A percentile compares a stretch with the other conserved stretches of the same genome.
phyloP scores from a whole-genome alignment of 768 basidiomycete species.

The Suillus spraguei region DNA sequence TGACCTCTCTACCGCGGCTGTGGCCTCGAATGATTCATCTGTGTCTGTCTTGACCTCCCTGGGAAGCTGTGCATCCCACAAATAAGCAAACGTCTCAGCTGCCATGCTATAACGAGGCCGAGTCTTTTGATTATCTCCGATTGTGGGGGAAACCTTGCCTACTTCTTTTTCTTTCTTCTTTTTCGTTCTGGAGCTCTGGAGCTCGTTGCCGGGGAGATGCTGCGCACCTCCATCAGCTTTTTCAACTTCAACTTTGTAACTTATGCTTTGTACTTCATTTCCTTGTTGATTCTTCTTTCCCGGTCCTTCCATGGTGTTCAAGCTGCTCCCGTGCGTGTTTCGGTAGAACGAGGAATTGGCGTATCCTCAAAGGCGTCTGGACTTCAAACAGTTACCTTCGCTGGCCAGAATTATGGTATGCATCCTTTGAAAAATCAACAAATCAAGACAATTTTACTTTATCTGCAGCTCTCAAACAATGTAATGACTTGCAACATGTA shows the following conservation, averaged over 20 bases:
- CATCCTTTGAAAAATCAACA: background rate
- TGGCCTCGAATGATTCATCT: background rate
- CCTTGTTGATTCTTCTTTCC: conserved; percentile 2
- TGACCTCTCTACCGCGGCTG: background rate
- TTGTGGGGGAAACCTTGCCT: background rate
- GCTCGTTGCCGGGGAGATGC: conserved; percentile 18
- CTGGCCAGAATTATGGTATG: background rate
- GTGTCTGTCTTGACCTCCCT: background rate
- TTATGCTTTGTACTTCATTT: background rate
- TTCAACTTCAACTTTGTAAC: background rate
- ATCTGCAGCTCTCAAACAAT: background rate
- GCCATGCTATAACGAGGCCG: background rate
- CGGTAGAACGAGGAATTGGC: background rate
- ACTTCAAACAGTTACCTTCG: too few species aligned
- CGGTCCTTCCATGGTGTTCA: conserved; percentile 4
- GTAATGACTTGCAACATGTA: background rate
- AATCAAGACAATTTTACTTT: background rate
- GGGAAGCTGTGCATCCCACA: conserved; percentile 11
- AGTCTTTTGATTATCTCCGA: background rate
- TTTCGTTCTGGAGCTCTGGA: conserved; percentile 15
- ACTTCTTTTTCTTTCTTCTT: background rate
- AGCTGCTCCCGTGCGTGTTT: background rate
- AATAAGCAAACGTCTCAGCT: background rate
- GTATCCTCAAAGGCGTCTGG: background rate
- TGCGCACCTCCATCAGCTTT: conserved; percentile 14